Conservation (phyloP, 257 asterid genomes). For the Plantago major region DNA sequence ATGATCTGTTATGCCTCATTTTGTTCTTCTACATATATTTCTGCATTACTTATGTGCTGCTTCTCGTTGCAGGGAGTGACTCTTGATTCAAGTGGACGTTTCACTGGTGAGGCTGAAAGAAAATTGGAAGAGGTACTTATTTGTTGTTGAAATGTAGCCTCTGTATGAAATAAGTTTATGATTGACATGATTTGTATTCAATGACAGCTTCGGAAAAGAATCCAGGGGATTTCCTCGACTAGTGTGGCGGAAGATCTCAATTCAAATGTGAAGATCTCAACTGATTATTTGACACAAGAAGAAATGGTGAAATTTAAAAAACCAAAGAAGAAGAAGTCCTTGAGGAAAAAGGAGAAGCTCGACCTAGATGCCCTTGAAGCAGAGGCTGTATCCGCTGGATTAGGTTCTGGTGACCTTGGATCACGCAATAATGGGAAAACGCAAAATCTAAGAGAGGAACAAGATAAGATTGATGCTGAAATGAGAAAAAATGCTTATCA, state of each 20-base stretch:
- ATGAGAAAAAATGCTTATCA: slow-evolving; percentile 70
- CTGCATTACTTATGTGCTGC: slow-evolving; percentile 14
- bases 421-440: slow-evolving; percentile 65
- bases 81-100: slow-evolving; percentile 84
- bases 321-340: slow-evolving; percentile 92
- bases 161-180: slow-evolving; percentile 11
- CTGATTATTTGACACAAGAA: slow-evolving; percentile 85
- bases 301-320: slow-evolving; percentile 83
- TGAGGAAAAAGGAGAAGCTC: slow-evolving; percentile 88
- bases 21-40: neutral
- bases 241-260: slow-evolving; percentile 53
- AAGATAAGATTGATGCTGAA: slow-evolving; percentile 71
- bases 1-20: slow-evolving; percentile 11
- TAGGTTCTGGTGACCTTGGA: slow-evolving; percentile 86
- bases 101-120: slow-evolving; percentile 83
- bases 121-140: slow-evolving; percentile 79
- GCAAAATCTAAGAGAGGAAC: slow-evolving; percentile 70
- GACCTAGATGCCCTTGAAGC: slow-evolving; percentile 85
- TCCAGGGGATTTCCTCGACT: slow-evolving; percentile 62
- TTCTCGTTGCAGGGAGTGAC: slow-evolving; percentile 57
- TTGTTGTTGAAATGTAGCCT: slow-evolving; percentile 6
- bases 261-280: slow-evolving; percentile 44
- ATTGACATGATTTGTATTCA: slow-evolving; percentile 18
- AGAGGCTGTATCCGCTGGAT: slow-evolving; percentile 86
- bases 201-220: slow-evolving; percentile 79